Conservation (phyloP, 2,329 filamentous ascomycete species). For the Paecilomyces sp. region DNA sequence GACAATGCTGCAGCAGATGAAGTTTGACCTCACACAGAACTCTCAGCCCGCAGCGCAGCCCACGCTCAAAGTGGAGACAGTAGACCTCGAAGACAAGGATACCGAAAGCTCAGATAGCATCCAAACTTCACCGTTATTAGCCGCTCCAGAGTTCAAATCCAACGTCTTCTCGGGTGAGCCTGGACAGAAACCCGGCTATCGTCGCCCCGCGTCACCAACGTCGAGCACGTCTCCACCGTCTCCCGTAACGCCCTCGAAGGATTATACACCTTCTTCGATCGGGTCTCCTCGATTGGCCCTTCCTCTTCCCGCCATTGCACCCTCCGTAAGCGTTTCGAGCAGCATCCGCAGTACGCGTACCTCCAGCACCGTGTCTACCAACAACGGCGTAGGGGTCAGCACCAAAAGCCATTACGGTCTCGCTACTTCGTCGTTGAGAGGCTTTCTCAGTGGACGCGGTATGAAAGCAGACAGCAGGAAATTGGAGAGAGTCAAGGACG, state of each 20-base stretch:
- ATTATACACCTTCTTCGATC: constrained; percentile 14
- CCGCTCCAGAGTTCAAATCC: constrained; percentile 6
- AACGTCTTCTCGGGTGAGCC: constrained; percentile 1
- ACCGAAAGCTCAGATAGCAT: neutral
- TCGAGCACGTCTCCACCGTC: constrained; percentile 7
- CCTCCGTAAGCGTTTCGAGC: constrained; percentile 18
- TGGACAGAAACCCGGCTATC: constrained; percentile 6
- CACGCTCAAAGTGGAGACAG: neutral
- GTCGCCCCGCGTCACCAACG: constrained; percentile 19
- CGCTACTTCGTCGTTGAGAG: constrained; percentile 28
- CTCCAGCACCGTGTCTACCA: constrained; percentile 28
- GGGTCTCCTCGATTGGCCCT: constrained; percentile 19
- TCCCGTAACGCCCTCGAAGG: constrained; percentile 12
- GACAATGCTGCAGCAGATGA: constrained; percentile 31
- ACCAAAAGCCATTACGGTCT: constrained; percentile 26
- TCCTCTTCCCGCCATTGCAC: constrained; percentile 24
- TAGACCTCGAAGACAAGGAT: constrained; percentile 1
- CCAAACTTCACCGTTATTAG: constrained; percentile 3
- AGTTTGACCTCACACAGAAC: constrained; percentile 20
- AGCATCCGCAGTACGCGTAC: constrained; percentile 32
- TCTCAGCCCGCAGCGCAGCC: constrained; percentile 9
- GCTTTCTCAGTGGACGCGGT: constrained; percentile 22
- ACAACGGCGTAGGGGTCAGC: constrained; percentile 22
- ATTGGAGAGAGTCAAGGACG: constrained; percentile 19
- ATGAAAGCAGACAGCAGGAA: constrained; percentile 17